A percentile compares a stretch with the other conserved stretches of the same genome.
phyloP scores from a whole-genome alignment of 345 rosid genomes.

The Streptanthus diversifolius region DNA sequence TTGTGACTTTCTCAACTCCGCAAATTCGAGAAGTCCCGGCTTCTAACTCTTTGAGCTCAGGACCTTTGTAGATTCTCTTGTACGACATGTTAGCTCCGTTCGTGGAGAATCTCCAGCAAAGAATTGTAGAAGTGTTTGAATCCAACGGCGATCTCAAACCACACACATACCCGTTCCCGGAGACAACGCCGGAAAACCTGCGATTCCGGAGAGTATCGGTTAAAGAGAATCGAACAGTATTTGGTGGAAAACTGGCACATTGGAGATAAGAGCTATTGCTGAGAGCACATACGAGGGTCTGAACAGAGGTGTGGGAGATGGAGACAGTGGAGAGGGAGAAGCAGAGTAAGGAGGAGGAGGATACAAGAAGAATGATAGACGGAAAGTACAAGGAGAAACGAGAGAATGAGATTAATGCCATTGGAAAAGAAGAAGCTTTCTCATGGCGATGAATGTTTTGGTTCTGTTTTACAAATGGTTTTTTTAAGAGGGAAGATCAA shows the following conservation, averaged over 20 bases:
- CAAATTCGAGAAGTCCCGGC: constrained; percentile 53
- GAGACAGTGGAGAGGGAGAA: constrained; percentile 55
- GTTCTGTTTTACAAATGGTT: constrained; percentile 3
- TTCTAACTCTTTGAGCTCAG: constrained; percentile 40
- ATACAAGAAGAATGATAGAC: constrained; percentile 6
- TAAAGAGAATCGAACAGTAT: constrained; percentile 24
- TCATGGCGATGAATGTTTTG: constrained; percentile 21
- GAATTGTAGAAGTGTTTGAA: constrained; percentile 35
- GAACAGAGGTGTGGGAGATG: constrained; percentile 43
- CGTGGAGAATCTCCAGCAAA: constrained; percentile 59
- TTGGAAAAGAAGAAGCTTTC: constrained; percentile 1
- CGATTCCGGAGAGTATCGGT: background rate
- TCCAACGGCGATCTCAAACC: constrained; percentile 27
- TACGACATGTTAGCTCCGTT: constrained; percentile 8
- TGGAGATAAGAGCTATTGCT: constrained; percentile 28
- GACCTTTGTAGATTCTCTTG: constrained; percentile 43
- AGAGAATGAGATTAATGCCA: constrained; percentile 2
- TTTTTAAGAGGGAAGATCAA: background rate
- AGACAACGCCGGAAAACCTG: constrained; percentile 48
- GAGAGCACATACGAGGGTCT: constrained; percentile 53
- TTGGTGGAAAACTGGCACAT: constrained; percentile 45
- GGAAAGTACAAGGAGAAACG: background rate
- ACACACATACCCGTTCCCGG: constrained; percentile 66
- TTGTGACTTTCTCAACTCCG: constrained; percentile 42
- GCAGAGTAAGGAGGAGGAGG: constrained; percentile 4